Percentiles rank a stretch among this genome's conserved stretches.
These are phyloP conservation scores for Euptelea pleiosperma DNA, from an alignment of 164 flowering plant genomes.

Conservation along the genomic window DNA sequence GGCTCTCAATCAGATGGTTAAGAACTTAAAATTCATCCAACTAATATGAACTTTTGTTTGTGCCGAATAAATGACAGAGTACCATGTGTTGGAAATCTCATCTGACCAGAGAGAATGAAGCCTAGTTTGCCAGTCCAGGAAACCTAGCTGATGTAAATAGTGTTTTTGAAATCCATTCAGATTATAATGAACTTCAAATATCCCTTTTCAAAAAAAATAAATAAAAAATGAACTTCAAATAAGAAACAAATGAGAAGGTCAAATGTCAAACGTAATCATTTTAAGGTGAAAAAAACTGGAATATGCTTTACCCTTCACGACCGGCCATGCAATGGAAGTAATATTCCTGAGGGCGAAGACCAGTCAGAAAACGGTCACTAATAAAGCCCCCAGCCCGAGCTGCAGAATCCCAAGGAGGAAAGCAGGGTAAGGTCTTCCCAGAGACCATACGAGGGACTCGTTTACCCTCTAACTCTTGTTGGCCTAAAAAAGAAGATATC, in stretches of 20 bases:
- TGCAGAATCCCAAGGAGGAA: slow-evolving; percentile 87
- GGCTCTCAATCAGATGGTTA: too few species aligned
- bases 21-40: too few species aligned
- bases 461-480: slow-evolving; percentile 95
- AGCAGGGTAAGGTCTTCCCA: slow-evolving; percentile 93
- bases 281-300: neutral
- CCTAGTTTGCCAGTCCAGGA: too few species aligned
- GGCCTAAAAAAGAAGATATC: slow-evolving; percentile 85
- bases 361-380: slow-evolving; percentile 82
- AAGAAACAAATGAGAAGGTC: neutral
- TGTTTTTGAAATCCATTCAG: too few species aligned
- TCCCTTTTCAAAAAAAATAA: too few species aligned
- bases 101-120: too few species aligned
- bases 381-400: slow-evolving; percentile 94
- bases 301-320: slow-evolving; percentile 82
- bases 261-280: neutral
- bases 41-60: too few species aligned
- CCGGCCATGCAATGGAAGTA: slow-evolving; percentile 99
- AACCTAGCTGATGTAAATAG: too few species aligned
- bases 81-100: too few species aligned
- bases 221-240: neutral
- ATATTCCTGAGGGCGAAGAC: slow-evolving; percentile 97
- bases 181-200: too few species aligned
- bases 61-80: too few species aligned
- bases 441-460: slow-evolving; percentile 97